Base-by-base conservation (phyloP, 2,329 filamentous ascomycete genomes). In the Lomentospora prolificans region DNA sequence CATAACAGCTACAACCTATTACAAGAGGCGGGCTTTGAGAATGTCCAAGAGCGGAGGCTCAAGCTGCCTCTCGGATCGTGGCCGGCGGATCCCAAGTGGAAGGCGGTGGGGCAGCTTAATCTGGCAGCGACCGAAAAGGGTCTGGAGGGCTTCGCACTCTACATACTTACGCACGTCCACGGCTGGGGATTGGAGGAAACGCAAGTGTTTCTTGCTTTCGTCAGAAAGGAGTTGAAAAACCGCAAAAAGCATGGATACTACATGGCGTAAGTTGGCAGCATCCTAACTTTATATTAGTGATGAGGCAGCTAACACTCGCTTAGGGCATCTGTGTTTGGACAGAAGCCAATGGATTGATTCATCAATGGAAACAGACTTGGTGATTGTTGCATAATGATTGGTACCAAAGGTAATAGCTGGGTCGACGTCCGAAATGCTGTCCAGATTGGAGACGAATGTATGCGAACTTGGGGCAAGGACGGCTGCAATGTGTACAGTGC, bases 61-160 rank as follows among this genome's bases (percentile, higher is more conserved):
- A 50, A 25, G 27, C 65, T 79, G 10, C 77, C 78, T 0, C 69
- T 75, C 5, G 75, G 73, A n/a, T 64, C 66, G 0, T 81, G 77
- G 78, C 69, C 76, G 0, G 70, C 65, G 50, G 72, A 80, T 51
- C 64, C 69, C n/a, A 71, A 67, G 14, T 66, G 76, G 46, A 76
- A 75, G 60, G 69, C 69, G 67, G 3, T 61, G 62, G 22, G 53
- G 56, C 3, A 27, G 19, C n/a, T 55, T 52, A 14, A 46, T 17
- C 46, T 25, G 22, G n/a, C 25, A 6, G 22, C 27, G 3, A 25
- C 22, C 14, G 27, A 25, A 22, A 12, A 50, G 27, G 46, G 46
- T 5, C 46, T 50, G 12, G 46, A 50, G 4, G 46, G 46, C 1
- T 50, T 50, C 22, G 46, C 46, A 5, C 46, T 50, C 22, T 28